Conservation (phyloP, 129 eudicot genomes). For the Flaveria robusta region DNA sequence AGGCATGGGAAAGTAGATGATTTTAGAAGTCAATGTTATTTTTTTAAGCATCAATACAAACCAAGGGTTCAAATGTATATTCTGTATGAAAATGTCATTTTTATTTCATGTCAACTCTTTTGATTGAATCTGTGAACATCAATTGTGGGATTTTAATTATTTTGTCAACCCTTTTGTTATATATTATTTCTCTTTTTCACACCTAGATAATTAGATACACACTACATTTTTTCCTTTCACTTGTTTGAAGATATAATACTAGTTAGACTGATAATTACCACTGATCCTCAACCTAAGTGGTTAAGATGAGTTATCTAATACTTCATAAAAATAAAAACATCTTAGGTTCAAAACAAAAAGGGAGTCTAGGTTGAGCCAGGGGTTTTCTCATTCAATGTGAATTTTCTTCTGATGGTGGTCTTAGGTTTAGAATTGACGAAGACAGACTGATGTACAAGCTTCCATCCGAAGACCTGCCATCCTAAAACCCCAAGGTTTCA, state of each 20-base stretch:
- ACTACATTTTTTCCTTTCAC: background rate
- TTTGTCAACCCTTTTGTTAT: background rate
- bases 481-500: too few species aligned
- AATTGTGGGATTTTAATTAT: slow-evolving; percentile 6
- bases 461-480: too few species aligned
- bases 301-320: too few species aligned
- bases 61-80: background rate
- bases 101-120: slow-evolving; percentile 22
- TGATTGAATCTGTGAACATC: background rate
- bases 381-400: too few species aligned
- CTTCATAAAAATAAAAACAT: too few species aligned
- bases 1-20: background rate
- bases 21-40: background rate
- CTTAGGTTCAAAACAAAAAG: too few species aligned
- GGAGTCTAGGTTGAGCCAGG: too few species aligned
- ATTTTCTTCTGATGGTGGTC: too few species aligned
- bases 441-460: too few species aligned
- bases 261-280: background rate
- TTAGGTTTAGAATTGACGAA: too few species aligned
- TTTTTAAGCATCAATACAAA: background rate
- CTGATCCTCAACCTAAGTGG: too few species aligned
- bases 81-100: slow-evolving; percentile 14
- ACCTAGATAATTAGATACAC: slow-evolving; percentile 4
- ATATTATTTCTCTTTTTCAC: slow-evolving; percentile 27
- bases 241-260: background rate